Conservation (phyloP, 805 yeast genomes). For the Myxozyma mucilagina region DNA sequence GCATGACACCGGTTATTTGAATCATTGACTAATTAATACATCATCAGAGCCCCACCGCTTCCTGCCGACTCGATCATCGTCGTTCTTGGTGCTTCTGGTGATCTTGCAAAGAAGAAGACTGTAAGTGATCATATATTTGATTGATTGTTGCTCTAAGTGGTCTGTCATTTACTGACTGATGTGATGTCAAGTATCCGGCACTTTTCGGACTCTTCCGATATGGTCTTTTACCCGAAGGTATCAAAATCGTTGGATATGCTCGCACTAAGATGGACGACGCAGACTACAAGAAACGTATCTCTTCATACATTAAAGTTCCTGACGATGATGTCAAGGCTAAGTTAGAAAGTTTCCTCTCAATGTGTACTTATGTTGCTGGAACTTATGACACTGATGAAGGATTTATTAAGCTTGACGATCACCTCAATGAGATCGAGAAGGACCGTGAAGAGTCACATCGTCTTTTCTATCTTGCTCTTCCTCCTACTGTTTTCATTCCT, state of each 20-base stretch:
- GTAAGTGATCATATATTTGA: conserved; percentile 42
- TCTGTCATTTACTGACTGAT: not conserved
- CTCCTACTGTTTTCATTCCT: conserved; percentile 84
- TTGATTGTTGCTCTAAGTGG: not conserved
- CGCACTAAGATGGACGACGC: conserved; percentile 70
- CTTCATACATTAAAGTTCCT: conserved; percentile 58
- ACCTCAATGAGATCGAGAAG: conserved; percentile 62
- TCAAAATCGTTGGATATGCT: conserved; percentile 88
- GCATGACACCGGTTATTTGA: not conserved
- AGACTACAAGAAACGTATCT: conserved; percentile 68
- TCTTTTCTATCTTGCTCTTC: conserved; percentile 87
- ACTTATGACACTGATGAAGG: conserved; percentile 80
- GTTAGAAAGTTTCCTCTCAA: conserved; percentile 61
- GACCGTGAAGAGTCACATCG: conserved; percentile 63
- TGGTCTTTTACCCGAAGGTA: conserved; percentile 69
- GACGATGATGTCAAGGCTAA: conserved; percentile 46
- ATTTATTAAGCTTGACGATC: conserved; percentile 56
- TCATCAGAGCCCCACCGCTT: conserved; percentile 17
- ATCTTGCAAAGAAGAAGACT: conserved; percentile 91
- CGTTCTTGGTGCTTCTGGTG: conserved; percentile 95
- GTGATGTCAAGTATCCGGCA: conserved; percentile 42
- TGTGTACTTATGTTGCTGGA: conserved; percentile 71
- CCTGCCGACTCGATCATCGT: conserved; percentile 65
- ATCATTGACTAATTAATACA: not conserved
- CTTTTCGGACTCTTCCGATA: conserved; percentile 54